Evolutionary conservation across 139 green algal species (phyloP), one percentile per base, ranked within the genome.

Genomic region (Nannochloris sp.): DNA sequence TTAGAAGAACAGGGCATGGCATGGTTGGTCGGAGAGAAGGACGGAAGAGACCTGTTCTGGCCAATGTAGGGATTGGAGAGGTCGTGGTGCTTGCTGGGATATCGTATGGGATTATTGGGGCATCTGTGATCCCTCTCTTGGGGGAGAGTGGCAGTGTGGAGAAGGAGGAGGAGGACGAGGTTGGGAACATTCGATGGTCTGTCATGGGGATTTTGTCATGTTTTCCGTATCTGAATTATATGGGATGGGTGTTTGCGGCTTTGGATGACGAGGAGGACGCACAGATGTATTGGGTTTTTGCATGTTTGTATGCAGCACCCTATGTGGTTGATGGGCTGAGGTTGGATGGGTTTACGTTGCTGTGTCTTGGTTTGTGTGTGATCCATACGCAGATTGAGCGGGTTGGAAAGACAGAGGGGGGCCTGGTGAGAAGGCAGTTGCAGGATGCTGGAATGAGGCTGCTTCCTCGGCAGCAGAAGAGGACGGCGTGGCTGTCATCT

Each of bases 231-330:
- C 50, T 89, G 62, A 89, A 85, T 59, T 82, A 63, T 59, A 73
- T 80, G 53, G 76, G 79, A 29, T 91, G 84, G 84, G 50, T 91
- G 16, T 75, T 91, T 70, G 81, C 67, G 12, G 84, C 77, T 0
- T 53, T 87, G 17, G 62, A 83, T 44, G 82, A 84, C 62, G 72
- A 84, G 30, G 60, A 70, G 3, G 26, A 61, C 20, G 55, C 59
- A 11, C 26, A 63, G 8, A 48, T 84, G 2, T 91, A 86, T 71
- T 87, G 79, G 59, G 53, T 55, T 5, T 75, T 77, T 25, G 76
- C 77, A 6, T 77, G 70, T 10, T 59, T 89, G 61, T 91, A 91
- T 68, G 59, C 69, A 3, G 29, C 83, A 49, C 83, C 85, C 2
- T 68, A 83, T 61, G 51, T 90, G 9, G 58, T 63, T n/a, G 75